Evolutionary conservation across 1,139 yeast genomes (phyloP).

Genomic region (Komagataea norvegica): DNA sequence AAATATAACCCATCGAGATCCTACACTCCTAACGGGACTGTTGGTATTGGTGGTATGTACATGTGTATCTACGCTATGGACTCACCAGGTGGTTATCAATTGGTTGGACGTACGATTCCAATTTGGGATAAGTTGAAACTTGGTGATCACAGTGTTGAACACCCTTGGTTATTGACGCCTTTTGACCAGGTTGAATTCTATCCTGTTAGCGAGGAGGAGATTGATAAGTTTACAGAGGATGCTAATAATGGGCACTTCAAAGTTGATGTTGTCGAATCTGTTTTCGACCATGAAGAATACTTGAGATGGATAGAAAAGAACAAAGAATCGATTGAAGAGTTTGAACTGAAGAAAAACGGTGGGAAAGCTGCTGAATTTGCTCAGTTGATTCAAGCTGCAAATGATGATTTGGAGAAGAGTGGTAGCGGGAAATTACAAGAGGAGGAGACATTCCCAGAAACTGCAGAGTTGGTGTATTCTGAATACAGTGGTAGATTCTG

Average conservation of each 20-base stretch:
- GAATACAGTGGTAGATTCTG: constrained; percentile 96
- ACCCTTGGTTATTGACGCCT: constrained; percentile 88
- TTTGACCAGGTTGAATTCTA: constrained; percentile 94
- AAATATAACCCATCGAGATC: constrained; percentile 97
- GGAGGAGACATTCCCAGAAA: constrained; percentile 59
- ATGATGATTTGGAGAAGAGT: constrained; percentile 60
- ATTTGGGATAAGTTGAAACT: constrained; percentile 93
- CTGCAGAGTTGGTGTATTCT: constrained; percentile 80
- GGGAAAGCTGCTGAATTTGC: constrained; percentile 84
- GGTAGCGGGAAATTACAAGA: constrained; percentile 39
- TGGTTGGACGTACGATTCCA: constrained; percentile 94
- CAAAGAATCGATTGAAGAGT: constrained; percentile 64
- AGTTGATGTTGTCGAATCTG: constrained; percentile 69
- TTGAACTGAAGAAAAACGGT: constrained; percentile 64
- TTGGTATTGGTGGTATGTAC: constrained; percentile 97
- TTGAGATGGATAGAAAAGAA: constrained; percentile 73
- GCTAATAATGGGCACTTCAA: constrained; percentile 76
- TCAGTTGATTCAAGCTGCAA: constrained; percentile 74
- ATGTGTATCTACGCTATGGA: constrained; percentile 99
- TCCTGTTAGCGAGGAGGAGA: constrained; percentile 81
- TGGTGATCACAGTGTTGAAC: constrained; percentile 56
- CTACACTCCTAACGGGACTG: constrained; percentile 92
- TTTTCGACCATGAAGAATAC: constrained; percentile 79
- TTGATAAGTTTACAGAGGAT: constrained; percentile 67
- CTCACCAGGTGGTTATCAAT: constrained; percentile 97